Evolutionary conservation across 75 land plant species (phyloP), one percentile per base, ranked within the genome.

Genomic region (Sequoia sempervirens): DNA sequence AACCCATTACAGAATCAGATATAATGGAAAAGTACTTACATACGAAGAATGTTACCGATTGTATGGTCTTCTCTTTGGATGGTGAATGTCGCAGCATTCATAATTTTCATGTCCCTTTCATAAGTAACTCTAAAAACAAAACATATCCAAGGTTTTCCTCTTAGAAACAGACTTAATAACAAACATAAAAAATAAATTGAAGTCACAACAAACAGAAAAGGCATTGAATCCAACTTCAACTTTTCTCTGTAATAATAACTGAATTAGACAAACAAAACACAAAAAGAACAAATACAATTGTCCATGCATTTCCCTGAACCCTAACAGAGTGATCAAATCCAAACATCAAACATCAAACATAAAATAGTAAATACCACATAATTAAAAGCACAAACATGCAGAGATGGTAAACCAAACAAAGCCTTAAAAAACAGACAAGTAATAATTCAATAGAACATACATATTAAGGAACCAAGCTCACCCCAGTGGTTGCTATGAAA

Each of bases 41-140:
- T 96, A 84, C 99, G 96, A 73, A 96, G 87, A 83, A 96, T 89
- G 86, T 96, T 96, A 23, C 98, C 98, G 82, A 94, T 87, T 52
- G 96, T 96, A 85, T 96, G 99, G 69, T 96, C 99, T 84, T 94
- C 99, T 26, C 99, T 84, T 90, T 96, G 94, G 40, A 96, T 76
- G 50, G 96, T 91, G 80, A 96, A 94, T 53, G 99, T 83, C 28
- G 96, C 99, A 1, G 99, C 99, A 80, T 94, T 94, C 87, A 96
- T 91, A 45, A 96, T 91, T 90, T 96, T 94, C 84, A 95, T 96
- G 87, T 96, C 99, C 72, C 96, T 76, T 89, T 96, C 99, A 81
- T 96, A 94, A n/a, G 91, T 87, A 41, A 96, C 99, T 90, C 96
- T 94, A 54, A 12, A 13, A 69, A 30, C 15, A 69, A 23, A 30